Evolutionary conservation across 768 basidiomycete genomes (phyloP), one percentile per base, ranked within the genome.

Genomic region (Rhodosporidiobolus sp.): DNA sequence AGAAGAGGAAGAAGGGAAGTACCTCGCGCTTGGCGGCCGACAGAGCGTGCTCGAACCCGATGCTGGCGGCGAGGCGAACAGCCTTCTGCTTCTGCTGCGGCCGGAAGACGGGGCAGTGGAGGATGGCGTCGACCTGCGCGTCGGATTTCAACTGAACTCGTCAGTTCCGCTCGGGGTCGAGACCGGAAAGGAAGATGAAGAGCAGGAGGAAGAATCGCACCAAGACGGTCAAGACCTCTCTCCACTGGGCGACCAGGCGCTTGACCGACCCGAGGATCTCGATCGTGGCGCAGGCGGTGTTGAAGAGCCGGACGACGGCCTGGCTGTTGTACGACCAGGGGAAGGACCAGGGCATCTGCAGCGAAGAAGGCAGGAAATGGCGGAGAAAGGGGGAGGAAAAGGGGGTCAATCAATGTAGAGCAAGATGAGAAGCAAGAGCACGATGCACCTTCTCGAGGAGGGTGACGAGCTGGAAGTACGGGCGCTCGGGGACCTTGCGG

Each of bases 391-490:
- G 6, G n/a, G 14, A 43, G 38, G 38, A 43, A 26, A 6, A 16
- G 38, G 35, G 4, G 26, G 58, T n/a, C n/a, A n/a, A n/a, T n/a
- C n/a, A n/a, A n/a, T n/a, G n/a, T n/a, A n/a, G n/a, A n/a, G n/a
- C n/a, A n/a, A n/a, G n/a, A n/a, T n/a, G n/a, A n/a, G n/a, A 60
- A 46, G 19, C 3, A 22, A 53, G 30, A 26, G n/a, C 28, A 19
- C 11, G 30, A 28, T 26, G 34, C n/a, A 69, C 74, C 55, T 75
- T 75, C 45, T 69, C 65, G 20, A 75, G 48, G n/a, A 75, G 61
- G 32, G 70, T 57, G 43, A 75, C 70, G 55, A 75, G 35, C 55
- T 75, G 72, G 63, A 58, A 72, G 67, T 53, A 75, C 0, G 74
- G 74, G 6, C 74, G 30, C 46, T 75, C 74, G 16, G 63, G 57